Percentiles rank a stretch among this genome's conserved stretches.
These are phyloP conservation scores for Backusella tuberculispora DNA, from an alignment of 192 early-diverging fungal species.

Conservation along the genomic window DNA sequence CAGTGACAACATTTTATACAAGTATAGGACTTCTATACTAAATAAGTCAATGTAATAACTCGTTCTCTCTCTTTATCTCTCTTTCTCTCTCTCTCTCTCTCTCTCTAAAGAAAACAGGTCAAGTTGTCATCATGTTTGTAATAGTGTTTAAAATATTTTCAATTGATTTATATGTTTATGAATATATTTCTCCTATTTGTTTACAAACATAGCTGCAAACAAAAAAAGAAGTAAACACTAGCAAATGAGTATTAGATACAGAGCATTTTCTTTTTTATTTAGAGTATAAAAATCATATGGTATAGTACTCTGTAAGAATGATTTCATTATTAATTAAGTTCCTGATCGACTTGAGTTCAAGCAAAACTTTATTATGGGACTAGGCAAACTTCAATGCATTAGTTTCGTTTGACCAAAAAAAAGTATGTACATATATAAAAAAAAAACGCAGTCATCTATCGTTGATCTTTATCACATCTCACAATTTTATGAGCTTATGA, in stretches of 20 bases:
- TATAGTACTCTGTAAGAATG: not conserved
- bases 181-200: not conserved
- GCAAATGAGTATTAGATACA: not conserved
- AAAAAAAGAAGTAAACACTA: not conserved
- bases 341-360: not conserved
- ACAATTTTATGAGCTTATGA: not conserved
- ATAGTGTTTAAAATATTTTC: not conserved
- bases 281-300: not conserved
- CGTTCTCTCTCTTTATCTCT: not conserved
- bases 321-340: not conserved
- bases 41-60: not conserved
- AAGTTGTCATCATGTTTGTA: not conserved
- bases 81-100: not conserved
- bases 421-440: not conserved
- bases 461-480: not conserved
- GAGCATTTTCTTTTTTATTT: too few relatives aligned
- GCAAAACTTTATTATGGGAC: not conserved
- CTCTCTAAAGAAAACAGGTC: not conserved
- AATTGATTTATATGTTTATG: not conserved
- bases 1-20: not conserved
- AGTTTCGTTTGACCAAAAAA: not conserved
- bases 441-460: not conserved
- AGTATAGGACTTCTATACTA: not conserved
- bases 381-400: not conserved
- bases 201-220: slow-evolving; percentile 11